Evolutionary conservation across 2,329 filamentous ascomycete genomes (phyloP), one percentile per base, ranked within the genome.

Genomic region (Beauveria medogensis): DNA sequence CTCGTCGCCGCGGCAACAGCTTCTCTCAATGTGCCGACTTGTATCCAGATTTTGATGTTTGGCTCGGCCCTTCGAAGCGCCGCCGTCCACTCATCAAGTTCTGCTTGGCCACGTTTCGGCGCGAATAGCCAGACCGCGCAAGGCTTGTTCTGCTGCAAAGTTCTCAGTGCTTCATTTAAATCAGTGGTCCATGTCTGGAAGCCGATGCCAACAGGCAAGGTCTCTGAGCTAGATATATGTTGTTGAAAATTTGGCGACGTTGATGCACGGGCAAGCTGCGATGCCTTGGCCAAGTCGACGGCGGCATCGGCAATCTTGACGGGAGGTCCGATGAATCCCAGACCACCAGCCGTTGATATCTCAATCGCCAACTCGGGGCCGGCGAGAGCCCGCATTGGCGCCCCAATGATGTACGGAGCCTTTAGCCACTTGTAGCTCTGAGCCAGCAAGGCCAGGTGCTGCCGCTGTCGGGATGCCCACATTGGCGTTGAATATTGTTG

Each of bases 311-410:
- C 65, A 0, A 76, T 66, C n/a, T 72, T 74, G 3, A 65, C 69
- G 10, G 67, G 74, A 0, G 73, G 74, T 2, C 74, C 78, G 51
- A 80, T 72, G 65, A 80, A 80, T 12, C 78, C 82, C 1, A 91
- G 78, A 0, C 89, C 90, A 20, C 90, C 89, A 7, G 89, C 87
- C 65, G 88, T 88, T 60, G 87, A 85, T 16, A 90, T 80, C 48
- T 84, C 80, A 37, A 85, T 74, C 3, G 86, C 84, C 3, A 91
- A 78, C 0, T 73, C 65, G 69, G 78, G 63, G 70, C 80, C 68
- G 71, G 78, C 66, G 79, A 90, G 83, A 41, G 85, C 77, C 51
- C 86, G 82, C 88, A 92, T 91, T 0, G 89, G 89, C 1, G 86
- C 88, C 43, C 78, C 77, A 51, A 80, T 76, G 34, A 91, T 78